Conservation (phyloP, 352 stramenopile genomes). For the Pythium sp. region DNA sequence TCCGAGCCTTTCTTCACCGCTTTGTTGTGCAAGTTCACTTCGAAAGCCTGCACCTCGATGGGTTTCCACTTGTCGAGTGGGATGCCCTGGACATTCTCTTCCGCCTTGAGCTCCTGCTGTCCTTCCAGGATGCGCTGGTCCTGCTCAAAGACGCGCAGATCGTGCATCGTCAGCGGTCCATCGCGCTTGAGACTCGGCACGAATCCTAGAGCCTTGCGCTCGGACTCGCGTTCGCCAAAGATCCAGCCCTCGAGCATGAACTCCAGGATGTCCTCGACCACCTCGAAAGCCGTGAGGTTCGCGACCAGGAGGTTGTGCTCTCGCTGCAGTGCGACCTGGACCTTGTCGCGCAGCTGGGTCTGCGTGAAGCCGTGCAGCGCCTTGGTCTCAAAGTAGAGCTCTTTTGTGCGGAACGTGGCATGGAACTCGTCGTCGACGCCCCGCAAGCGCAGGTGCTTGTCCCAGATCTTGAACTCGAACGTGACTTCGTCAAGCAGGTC, state of each 20-base stretch:
- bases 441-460: conserved; percentile 64
- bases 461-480: conserved; percentile 61
- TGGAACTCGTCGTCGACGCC: conserved; percentile 93
- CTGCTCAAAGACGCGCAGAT: conserved; percentile 62
- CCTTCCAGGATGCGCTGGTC: conserved; percentile 38
- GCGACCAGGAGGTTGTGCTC: conserved; percentile 89
- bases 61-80: conserved; percentile 73
- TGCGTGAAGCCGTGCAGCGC: conserved; percentile 90
- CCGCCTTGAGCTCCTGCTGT: conserved; percentile 26
- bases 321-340: conserved; percentile 73
- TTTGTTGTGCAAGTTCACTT: conserved; percentile 49
- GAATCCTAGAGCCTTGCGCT: conserved; percentile 63
- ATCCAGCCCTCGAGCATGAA: conserved; percentile 96
- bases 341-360: conserved; percentile 77
- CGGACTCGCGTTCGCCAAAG: conserved; percentile 92
- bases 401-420: conserved; percentile 74
- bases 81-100: conserved; percentile 47
- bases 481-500: conserved; percentile 80
- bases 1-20: conserved; percentile 64
- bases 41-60: conserved; percentile 65
- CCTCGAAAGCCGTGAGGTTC: conserved; percentile 78
- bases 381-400: conserved; percentile 85
- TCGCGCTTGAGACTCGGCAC: conserved; percentile 86
- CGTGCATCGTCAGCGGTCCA: conserved; percentile 63
- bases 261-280: conserved; percentile 93